Evolutionary conservation across 306 rosid species (phyloP).

Genomic region (Medicago arabica): DNA sequence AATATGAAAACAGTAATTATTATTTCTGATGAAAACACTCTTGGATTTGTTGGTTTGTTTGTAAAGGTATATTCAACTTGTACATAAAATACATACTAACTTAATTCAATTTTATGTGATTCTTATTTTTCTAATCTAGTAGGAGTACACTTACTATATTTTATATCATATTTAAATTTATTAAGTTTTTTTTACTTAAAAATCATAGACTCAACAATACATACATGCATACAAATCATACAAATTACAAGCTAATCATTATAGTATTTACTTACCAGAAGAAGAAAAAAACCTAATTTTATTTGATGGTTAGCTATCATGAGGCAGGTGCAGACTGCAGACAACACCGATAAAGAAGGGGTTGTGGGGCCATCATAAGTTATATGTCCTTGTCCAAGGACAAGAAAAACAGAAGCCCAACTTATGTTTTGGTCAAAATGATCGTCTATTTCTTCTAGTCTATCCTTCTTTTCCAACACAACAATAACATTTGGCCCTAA

Average conservation of each 20-base stretch:
- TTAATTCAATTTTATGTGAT: background rate
- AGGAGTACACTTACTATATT: background rate
- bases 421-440: slow-evolving; percentile 43
- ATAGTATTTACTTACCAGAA: too few relatives aligned
- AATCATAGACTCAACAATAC: too few relatives aligned
- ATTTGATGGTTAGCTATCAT: background rate
- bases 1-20: too few relatives aligned
- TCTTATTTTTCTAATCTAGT: background rate
- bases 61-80: too few relatives aligned
- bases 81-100: background rate
- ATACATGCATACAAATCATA: too few relatives aligned
- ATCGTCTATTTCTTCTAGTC: slow-evolving; percentile 15
- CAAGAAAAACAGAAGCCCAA: slow-evolving; percentile 23
- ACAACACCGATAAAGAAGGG: background rate
- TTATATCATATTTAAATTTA: too few relatives aligned
- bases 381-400: slow-evolving; percentile 22
- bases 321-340: slow-evolving; percentile 1
- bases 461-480: background rate
- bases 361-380: slow-evolving; percentile 8
- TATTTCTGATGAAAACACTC: too few relatives aligned
- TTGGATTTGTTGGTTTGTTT: too few relatives aligned
- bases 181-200: too few relatives aligned
- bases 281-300: too few relatives aligned
- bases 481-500: background rate
- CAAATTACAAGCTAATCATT: too few relatives aligned